Conservation (phyloP, 371 early-diverging fungal species). For the Rhizomucor pusillus region DNA sequence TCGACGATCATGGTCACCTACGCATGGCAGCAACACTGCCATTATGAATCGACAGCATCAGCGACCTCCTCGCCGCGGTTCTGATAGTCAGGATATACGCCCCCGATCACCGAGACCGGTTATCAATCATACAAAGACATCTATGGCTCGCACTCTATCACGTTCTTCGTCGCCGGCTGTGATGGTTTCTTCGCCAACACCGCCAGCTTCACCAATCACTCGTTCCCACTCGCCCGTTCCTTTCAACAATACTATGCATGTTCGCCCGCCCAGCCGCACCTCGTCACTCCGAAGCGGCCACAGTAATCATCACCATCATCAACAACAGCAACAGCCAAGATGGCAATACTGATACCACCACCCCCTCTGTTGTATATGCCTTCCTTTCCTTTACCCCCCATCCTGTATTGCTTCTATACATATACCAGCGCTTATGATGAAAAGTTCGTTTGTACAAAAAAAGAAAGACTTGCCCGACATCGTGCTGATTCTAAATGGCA, state of each 20-base stretch:
- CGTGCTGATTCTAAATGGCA: too few species aligned
- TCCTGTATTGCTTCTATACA: constrained; percentile 1
- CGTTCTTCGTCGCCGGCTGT: constrained; percentile 22
- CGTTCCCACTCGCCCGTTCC: constrained; percentile 12
- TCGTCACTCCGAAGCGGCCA: constrained; percentile 10
- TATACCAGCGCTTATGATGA: too few species aligned
- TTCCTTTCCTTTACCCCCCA: constrained; percentile 3
- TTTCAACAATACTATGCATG: constrained; percentile 3
- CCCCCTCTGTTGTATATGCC: constrained; percentile 8
- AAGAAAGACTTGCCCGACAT: too few species aligned
- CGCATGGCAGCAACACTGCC: constrained; percentile 7
- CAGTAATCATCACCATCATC: background rate
- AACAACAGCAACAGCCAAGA: constrained; percentile 12
- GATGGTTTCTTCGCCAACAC: constrained; percentile 13
- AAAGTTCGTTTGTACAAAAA: too few species aligned
- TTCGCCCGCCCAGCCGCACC: constrained; percentile 9
- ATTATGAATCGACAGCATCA: constrained; percentile 18
- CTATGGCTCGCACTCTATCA: constrained; percentile 21
- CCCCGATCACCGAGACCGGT: constrained; percentile 5
- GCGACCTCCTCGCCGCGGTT: constrained; percentile 14
- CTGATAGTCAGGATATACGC: constrained; percentile 12
- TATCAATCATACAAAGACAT: constrained; percentile 15
- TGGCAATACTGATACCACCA: constrained; percentile 12
- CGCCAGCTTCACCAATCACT: constrained; percentile 8
- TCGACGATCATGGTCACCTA: constrained; percentile 17